phyloP scores from a whole-genome alignment of 2,329 filamentous ascomycete genomes.

The Colletotrichum sidae region DNA sequence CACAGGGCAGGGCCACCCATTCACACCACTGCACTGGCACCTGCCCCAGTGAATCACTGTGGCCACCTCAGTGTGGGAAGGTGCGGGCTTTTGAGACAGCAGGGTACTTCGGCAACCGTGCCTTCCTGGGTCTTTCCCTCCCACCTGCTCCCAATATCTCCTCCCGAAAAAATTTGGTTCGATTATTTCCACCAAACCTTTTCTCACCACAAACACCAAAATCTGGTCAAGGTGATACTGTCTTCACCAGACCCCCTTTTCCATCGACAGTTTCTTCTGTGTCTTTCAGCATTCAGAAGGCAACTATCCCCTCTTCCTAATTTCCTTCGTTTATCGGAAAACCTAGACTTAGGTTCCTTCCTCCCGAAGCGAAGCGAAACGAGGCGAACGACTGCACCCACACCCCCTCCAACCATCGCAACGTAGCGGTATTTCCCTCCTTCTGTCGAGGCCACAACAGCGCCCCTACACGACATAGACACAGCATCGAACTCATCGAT shows the following conservation, averaged over 20 bases:
- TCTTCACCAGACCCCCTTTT: conserved; percentile 36
- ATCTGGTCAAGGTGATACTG: conserved; percentile 38
- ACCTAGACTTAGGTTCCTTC: conserved; percentile 33
- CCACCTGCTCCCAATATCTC: conserved; percentile 34
- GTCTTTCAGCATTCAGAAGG: conserved; percentile 38
- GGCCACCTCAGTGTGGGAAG: background rate
- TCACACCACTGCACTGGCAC: too few species aligned
- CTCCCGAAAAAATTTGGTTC: conserved; percentile 37
- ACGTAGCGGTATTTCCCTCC: conserved; percentile 38
- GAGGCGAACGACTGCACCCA: conserved; percentile 14
- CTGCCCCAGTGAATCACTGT: too few species aligned
- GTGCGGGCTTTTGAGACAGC: conserved; percentile 19
- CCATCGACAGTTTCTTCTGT: conserved; percentile 40
- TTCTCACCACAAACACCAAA: conserved; percentile 38
- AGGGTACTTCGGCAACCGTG: conserved; percentile 26
- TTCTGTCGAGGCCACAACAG: conserved; percentile 32
- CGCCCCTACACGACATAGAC: conserved; percentile 21
- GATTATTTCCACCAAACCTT: conserved; percentile 30
- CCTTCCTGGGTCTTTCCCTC: conserved; percentile 34
- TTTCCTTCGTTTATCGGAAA: conserved; percentile 22
- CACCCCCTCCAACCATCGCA: conserved; percentile 32
- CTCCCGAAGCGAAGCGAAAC: conserved; percentile 29
- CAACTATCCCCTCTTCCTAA: conserved; percentile 39
- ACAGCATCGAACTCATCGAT: conserved; percentile 27
- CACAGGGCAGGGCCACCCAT: background rate